These are phyloP conservation scores for Acer yangbiense DNA, from an alignment of 345 rosid genomes.

Conservation along the genomic window DNA sequence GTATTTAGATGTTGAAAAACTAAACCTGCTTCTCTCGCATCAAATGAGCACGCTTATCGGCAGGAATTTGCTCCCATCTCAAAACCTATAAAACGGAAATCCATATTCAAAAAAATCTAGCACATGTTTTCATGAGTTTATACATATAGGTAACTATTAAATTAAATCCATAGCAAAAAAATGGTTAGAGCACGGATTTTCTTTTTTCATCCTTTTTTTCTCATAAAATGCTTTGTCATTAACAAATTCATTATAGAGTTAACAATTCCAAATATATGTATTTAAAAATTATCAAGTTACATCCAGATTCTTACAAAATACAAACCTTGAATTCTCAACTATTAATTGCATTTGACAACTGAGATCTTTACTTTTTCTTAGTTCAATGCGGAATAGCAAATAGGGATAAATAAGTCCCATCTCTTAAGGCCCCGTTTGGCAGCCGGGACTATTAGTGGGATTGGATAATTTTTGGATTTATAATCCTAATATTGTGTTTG, in stretches of 20 bases:
- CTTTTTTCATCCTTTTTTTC: too few species aligned
- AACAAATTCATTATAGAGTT: neutral
- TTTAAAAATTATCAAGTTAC: too few species aligned
- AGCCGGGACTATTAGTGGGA: too few species aligned
- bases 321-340: neutral
- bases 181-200: neutral
- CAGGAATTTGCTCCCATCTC: slow-evolving; percentile 93
- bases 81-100: slow-evolving; percentile 47
- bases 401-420: neutral
- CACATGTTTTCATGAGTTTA: neutral
- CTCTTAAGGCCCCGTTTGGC: too few species aligned
- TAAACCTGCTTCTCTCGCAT: slow-evolving; percentile 90
- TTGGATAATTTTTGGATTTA: too few species aligned
- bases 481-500: too few species aligned
- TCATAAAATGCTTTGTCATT: neutral
- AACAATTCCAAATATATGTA: too few species aligned
- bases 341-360: too few species aligned
- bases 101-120: neutral
- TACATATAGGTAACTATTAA: slow-evolving; percentile 4
- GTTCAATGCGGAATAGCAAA: neutral
- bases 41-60: slow-evolving; percentile 79
- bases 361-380: neutral
- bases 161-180: neutral
- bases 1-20: neutral
- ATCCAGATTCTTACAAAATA: neutral